Base-by-base conservation (phyloP, 805 yeast genomes). In the Trichomonascus vanleenenianus region DNA sequence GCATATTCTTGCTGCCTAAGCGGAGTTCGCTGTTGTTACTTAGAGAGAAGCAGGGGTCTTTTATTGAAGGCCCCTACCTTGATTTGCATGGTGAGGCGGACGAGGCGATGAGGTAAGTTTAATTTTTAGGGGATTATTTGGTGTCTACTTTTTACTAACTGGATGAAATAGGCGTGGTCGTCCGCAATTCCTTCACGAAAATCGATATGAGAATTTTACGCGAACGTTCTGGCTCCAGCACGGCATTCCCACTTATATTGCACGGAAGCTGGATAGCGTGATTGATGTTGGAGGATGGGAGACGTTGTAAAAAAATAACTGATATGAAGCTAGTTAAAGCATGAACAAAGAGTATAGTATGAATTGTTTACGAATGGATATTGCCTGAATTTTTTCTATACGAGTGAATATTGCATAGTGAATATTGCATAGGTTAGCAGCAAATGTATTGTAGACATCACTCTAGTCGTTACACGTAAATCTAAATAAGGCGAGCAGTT, bases 221-320 rank as follows among this genome's bases (percentile, higher is more conserved):
- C 72, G 81, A 44, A 75, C 73, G 30, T 67, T 86, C 37, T 83
- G 97, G 89, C 68, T 89, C 15, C 81, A 77, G 46, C 89, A 87
- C 57, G 85, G 84, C 57, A 69, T 86, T 2, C 82, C 86, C 3
- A 86, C 85, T 54, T 71, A 73, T 39, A 80, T 89, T 30, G 88
- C 87, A 1, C 71, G 97, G 51, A 79, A 80, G 52, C 71, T 91
- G 12, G 97, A 91, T 55, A 78, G 82, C 34, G 76, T 75, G 6
- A 64, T 82, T 30, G 97, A 91, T 62, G 77, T 83, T 33, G 98
- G 98, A 7, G 98, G 98, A 0, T 91, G 98, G 98, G 93, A 84
- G 55, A 85, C 93, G 1, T 66, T 84, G 50, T 86, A n/a, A n/a
- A n/a, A 22, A 25, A 34, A 42, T 20, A 15, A 38, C 30, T 7